Evolutionary conservation across 192 early-diverging fungal species (phyloP).

Genomic region (Coemansia umbellata): DNA sequence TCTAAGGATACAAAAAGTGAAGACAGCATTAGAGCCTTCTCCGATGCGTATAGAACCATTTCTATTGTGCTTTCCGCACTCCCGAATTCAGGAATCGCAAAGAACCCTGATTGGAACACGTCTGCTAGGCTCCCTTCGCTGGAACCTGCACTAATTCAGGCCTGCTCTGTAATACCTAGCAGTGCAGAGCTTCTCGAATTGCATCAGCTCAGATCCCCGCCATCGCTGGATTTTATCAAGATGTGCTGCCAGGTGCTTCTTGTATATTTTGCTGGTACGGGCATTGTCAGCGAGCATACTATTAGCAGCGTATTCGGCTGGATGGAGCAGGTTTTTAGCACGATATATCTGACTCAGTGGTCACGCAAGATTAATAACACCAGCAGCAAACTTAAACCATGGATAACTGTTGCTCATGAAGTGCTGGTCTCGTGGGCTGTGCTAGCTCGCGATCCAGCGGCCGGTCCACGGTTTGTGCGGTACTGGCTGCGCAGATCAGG

Average conservation of each 20-base stretch:
- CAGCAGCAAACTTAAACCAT: not conserved
- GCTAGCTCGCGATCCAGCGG: conserved; percentile 16
- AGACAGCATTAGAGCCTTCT: not conserved
- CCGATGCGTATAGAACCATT: conserved; percentile 1
- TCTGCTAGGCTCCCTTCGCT: conserved; percentile 13
- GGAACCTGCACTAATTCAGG: not conserved
- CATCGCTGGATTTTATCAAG: conserved; percentile 2
- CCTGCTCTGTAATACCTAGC: not conserved
- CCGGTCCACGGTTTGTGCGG: conserved; percentile 31
- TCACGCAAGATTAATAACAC: not conserved
- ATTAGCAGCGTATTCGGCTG: conserved; percentile 16
- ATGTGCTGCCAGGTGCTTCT: conserved; percentile 22
- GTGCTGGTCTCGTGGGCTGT: conserved; percentile 26
- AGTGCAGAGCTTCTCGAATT: not conserved
- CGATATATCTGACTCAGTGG: conserved; percentile 17
- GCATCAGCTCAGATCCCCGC: not conserved
- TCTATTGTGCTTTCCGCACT: conserved; percentile 18
- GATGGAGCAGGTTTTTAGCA: conserved; percentile 27
- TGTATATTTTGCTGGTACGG: conserved; percentile 11
- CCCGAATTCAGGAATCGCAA: conserved; percentile 15
- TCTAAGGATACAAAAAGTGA: not conserved
- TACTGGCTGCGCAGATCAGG: conserved; percentile 24
- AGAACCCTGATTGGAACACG: conserved; percentile 2
- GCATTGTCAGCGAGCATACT: not conserved
- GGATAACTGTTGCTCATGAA: conserved; percentile 16